Conservation (phyloP, 352 stramenopile genomes). For the Phytophthora macrochlamydospora region DNA sequence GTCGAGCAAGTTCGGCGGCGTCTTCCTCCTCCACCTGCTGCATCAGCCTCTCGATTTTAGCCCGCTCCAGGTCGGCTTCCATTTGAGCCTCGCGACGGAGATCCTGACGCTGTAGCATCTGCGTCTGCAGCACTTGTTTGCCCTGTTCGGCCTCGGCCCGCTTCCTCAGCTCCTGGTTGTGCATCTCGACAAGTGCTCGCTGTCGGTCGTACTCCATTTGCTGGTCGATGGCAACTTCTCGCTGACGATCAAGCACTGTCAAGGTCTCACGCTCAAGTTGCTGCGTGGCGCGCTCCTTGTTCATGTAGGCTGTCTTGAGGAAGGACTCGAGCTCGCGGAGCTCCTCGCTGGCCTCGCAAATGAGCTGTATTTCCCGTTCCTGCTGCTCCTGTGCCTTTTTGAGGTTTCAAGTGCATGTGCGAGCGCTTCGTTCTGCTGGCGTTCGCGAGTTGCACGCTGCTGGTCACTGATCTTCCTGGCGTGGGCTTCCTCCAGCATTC, state of each 20-base stretch:
- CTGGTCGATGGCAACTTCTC: constrained; percentile 90
- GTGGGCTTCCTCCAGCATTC: constrained; percentile 64
- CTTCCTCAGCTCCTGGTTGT: constrained; percentile 59
- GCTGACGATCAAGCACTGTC: constrained; percentile 64
- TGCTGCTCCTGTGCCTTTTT: constrained; percentile 70
- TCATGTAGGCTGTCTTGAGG: constrained; percentile 94
- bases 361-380: constrained; percentile 89
- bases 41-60: constrained; percentile 87
- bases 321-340: constrained; percentile 89
- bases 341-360: constrained; percentile 91
- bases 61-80: constrained; percentile 79
- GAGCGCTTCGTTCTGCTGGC: constrained; percentile 77
- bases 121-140: constrained; percentile 69
- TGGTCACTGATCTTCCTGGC: constrained; percentile 16
- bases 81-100: constrained; percentile 65
- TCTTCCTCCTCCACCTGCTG: constrained; percentile 89
- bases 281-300: constrained; percentile 92
- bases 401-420: constrained; percentile 70
- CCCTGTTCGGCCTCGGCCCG: constrained; percentile 72
- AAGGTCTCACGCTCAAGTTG: constrained; percentile 89
- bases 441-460: constrained; percentile 42
- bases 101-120: constrained; percentile 76
- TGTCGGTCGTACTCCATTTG: constrained; percentile 93
- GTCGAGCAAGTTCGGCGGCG: constrained; percentile 64
- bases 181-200: constrained; percentile 71